Base-by-base conservation (phyloP, 805 yeast genomes). In the Priceomyces melissophilus region DNA sequence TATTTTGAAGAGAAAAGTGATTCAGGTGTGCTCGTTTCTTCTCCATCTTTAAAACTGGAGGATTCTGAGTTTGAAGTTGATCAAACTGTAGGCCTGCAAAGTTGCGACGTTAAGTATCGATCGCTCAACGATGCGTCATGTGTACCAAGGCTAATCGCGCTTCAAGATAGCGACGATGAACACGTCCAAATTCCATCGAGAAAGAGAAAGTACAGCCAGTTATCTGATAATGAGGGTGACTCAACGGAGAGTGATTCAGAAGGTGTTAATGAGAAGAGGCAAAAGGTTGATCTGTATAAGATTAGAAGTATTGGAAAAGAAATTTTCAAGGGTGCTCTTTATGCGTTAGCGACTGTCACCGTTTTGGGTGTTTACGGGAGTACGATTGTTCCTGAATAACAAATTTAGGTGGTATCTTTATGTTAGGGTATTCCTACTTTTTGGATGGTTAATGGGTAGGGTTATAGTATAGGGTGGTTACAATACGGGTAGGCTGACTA, bases 341-440 rank as follows among this genome's bases (percentile, higher is more conserved):
- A 67, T 42, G 63, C 51, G 3, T 30, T 53, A 9, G 64, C 59
- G 2, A 64, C 72, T 6, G 48, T 67, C 16, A 40, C 57, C 9
- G 69, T 65, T 1, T 52, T 67, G 38, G 70, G 67, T n/a, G 46
- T 56, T 5, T 67, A 65, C 49, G 71, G 71, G 12, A 51, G 62
- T 31, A 48, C 48, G 17, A 43, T 44, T 16, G 40, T 39, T 35
- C 13, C 36, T 25, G n/a, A 32, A n/a, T 23, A 38, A 28, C 9
- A 28, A 26, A 23, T 26, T 39, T 37, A 15, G 36, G 25, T 33
- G 25, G 35, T 20, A 20, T n/a, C n/a, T n/a, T n/a, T n/a, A n/a
- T n/a, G n/a, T n/a, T n/a, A n/a, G n/a, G n/a, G n/a, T n/a, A n/a
- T n/a, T n/a, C n/a, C n/a, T n/a, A n/a, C n/a, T n/a, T n/a, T 20